Conservation (phyloP, 345 rosid species). For the Gossypium turneri region DNA sequence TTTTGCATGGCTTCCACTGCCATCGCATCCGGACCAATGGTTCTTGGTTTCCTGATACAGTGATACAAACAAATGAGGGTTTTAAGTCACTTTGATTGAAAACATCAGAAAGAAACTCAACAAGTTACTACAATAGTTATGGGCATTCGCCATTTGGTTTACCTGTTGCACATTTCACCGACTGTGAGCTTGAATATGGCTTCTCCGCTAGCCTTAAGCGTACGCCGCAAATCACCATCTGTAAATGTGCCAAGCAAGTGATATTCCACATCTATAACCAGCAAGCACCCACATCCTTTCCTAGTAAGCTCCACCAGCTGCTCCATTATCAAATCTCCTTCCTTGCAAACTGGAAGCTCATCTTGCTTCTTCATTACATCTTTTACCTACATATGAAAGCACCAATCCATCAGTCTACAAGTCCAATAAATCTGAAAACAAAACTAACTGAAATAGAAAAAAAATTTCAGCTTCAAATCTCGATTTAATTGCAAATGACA, state of each 20-base stretch:
- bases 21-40: constrained; percentile 81
- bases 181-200: constrained; percentile 89
- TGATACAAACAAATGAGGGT: not conserved
- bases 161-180: constrained; percentile 97
- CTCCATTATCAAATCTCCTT: constrained; percentile 91
- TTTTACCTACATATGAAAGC: constrained; percentile 47
- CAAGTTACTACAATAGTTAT: not conserved
- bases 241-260: constrained; percentile 88
- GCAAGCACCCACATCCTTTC: constrained; percentile 92
- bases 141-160: not conserved
- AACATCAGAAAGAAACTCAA: not conserved
- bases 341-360: constrained; percentile 82
- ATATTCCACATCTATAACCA: constrained; percentile 56
- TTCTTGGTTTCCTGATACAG: constrained; percentile 72
- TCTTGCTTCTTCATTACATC: constrained; percentile 92
- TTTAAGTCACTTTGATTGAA: not conserved
- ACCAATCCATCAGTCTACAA: not conserved
- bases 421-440: not conserved
- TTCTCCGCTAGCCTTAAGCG: constrained; percentile 85
- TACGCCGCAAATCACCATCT: constrained; percentile 91
- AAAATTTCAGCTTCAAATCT: not conserved
- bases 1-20: constrained; percentile 96
- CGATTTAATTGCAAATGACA: not conserved
- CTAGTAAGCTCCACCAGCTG: constrained; percentile 88
- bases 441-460: not conserved